These are phyloP conservation scores for Dictyostelium intermedium DNA, from an alignment of 78 protist species.

Conservation along the genomic window DNA sequence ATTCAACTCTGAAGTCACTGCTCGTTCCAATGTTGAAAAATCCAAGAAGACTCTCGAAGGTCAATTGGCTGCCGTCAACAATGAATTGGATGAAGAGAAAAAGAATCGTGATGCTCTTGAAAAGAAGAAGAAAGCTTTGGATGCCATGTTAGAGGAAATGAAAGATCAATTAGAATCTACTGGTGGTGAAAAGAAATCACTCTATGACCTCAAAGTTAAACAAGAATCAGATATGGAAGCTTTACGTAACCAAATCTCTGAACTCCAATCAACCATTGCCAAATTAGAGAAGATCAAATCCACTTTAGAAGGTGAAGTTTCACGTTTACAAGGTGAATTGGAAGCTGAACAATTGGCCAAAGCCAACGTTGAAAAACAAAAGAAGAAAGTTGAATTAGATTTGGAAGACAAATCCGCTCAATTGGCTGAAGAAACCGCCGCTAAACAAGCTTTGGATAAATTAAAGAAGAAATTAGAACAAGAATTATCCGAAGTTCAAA, in stretches of 20 bases:
- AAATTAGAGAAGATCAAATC: constrained; percentile 71
- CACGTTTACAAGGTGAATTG: constrained; percentile 58
- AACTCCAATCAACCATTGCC: constrained; percentile 58
- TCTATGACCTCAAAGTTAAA: constrained; percentile 66
- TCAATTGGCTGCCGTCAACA: constrained; percentile 55
- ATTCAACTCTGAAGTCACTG: constrained; percentile 48
- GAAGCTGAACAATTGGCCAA: constrained; percentile 48
- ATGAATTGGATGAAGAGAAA: constrained; percentile 66
- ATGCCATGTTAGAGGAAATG: constrained; percentile 65
- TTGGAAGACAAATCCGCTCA: constrained; percentile 55
- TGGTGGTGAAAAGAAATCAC: constrained; percentile 80
- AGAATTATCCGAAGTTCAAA: constrained; percentile 60
- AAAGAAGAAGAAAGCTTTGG: constrained; percentile 76
- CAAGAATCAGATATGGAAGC: constrained; percentile 71
- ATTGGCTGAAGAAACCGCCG: constrained; percentile 38
- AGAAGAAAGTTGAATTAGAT: constrained; percentile 78
- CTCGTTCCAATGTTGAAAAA: constrained; percentile 39
- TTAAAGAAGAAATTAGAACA: constrained; percentile 66
- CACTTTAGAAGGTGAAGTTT: constrained; percentile 73
- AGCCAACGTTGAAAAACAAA: constrained; percentile 69
- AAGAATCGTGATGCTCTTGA: constrained; percentile 63
- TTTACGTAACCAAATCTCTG: constrained; percentile 69
- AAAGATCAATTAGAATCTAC: constrained; percentile 66
- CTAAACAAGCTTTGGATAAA: constrained; percentile 57
- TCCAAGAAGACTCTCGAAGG: constrained; percentile 61